Evolutionary conservation across 2,329 filamentous ascomycete species (phyloP), one percentile per base, ranked within the genome.

Genomic region (Neofusicoccum parvum): DNA sequence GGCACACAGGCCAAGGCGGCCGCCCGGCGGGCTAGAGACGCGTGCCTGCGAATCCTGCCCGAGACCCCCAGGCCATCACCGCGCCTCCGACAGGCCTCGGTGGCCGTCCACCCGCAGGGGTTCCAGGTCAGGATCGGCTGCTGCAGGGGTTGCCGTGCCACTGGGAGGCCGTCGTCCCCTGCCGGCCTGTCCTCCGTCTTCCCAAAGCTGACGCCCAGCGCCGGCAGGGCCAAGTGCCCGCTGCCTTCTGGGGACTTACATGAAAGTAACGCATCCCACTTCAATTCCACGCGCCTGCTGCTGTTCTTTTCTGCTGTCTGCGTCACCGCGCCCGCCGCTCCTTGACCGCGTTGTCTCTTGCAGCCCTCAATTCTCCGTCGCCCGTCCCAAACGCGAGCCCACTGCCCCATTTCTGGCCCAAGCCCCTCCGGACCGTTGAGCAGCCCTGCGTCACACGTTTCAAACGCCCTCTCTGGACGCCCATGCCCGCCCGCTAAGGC

Each of bases 181-280:
- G 58, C 46, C 48, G 60, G 48, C 60, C 36, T 36, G 60, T 46
- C 49, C 39, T 64, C 49, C 62, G 62, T 46, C 43, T 64, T 46
- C 45, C 62, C 49, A 64, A 54, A 64, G 62, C 62, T 64, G 62
- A 64, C 56, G 56, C 56, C 56, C 43, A 49, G 56, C 43, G 37
- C 56, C 27, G 27, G 27, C 27, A 32, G 27, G 27, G 27, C 27
- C 27, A 32, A 32, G 27, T 41, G 54, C 39, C 39, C 27, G 41
- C 43, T n/a, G 14, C 54, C 23, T 34, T 46, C 15, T 41, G 37
- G 20, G 37, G 34, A 37, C 20, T 46, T 58, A 60, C 56, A 60
- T 64, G 62, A 54, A 54, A 64, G 49, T 37, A 20, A 45, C 36
- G 46, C 32, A 15, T 20, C 60, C 60, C 48, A 32, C 36, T 15